Evolutionary conservation across 139 green algal genomes (phyloP).

Genomic region (Micractinium conductrix): DNA sequence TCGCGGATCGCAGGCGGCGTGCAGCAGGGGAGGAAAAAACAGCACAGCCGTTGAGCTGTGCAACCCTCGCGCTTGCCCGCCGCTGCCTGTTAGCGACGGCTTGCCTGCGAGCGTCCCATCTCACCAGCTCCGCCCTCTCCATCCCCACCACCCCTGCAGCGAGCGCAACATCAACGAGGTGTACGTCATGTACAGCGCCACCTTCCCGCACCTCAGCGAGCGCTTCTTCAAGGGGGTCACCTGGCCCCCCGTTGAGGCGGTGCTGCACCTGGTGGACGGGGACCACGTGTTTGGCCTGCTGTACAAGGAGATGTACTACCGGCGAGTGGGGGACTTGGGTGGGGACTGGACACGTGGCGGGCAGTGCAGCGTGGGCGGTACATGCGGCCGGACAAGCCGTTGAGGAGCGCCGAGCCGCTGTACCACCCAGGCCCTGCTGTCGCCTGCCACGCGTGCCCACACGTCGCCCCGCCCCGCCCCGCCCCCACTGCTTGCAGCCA

Average conservation of each 20-base stretch:
- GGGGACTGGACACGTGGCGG: too few species aligned
- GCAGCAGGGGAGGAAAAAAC: too few species aligned
- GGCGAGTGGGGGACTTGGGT: constrained; percentile 27
- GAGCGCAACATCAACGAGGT: constrained; percentile 98
- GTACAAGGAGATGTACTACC: constrained; percentile 99
- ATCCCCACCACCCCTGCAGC: constrained; percentile 46
- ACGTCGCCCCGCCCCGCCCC: too few species aligned
- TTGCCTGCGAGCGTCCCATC: too few species aligned
- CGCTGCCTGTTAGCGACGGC: not conserved
- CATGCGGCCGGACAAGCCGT: too few species aligned
- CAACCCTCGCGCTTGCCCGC: not conserved
- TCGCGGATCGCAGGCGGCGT: too few species aligned
- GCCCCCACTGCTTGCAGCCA: constrained; percentile 55
- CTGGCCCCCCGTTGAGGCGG: constrained; percentile 89
- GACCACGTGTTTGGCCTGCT: constrained; percentile 99
- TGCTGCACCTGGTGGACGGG: constrained; percentile 90
- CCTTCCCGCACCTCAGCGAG: constrained; percentile 94
- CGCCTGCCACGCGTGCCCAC: too few species aligned
- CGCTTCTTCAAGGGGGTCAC: constrained; percentile 92
- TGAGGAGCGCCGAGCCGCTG: too few species aligned
- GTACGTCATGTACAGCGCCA: constrained; percentile 95
- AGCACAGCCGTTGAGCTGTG: not conserved
- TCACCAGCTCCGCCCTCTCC: not conserved
- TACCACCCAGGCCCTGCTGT: too few species aligned
- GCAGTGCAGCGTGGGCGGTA: not conserved